These are phyloP conservation scores for Russula compacta DNA, from an alignment of 768 basidiomycete species.

Conservation along the genomic window DNA sequence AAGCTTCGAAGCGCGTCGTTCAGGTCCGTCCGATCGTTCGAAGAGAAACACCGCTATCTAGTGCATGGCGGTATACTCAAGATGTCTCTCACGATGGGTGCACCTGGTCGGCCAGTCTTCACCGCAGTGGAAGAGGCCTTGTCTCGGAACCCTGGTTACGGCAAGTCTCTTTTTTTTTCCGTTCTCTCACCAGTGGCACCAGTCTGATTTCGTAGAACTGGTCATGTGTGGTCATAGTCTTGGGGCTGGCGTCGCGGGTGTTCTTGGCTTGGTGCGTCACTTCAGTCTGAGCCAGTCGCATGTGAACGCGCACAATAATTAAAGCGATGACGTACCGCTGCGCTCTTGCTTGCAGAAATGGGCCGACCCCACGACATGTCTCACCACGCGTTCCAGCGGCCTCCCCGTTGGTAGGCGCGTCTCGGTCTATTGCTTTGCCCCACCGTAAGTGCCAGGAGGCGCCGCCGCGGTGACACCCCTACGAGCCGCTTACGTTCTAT, in stretches of 20 bases:
- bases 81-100: constrained; percentile 75
- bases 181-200: background rate
- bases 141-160: constrained; percentile 58
- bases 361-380: constrained; percentile 73
- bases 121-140: constrained; percentile 64
- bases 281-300: background rate
- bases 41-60: constrained; percentile 35
- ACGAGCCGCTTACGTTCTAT: background rate
- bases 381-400: constrained; percentile 58
- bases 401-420: constrained; percentile 58
- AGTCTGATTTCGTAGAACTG: constrained; percentile 38
- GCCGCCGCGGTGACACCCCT: background rate
- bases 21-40: constrained; percentile 13
- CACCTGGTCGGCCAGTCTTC: constrained; percentile 66
- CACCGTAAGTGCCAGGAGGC: constrained; percentile 45
- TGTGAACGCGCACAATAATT: constrained; percentile 6
- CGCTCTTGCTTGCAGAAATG: constrained; percentile 48
- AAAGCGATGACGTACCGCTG: background rate
- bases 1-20: constrained; percentile 16
- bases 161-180: constrained; percentile 32
- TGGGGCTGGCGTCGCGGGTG: constrained; percentile 70
- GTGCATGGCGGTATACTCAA: constrained; percentile 78
- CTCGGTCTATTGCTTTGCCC: constrained; percentile 70
- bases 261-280: constrained; percentile 57
- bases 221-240: constrained; percentile 78